Conservation (phyloP, 352 stramenopile species). For the Phytopythium mirpurense region DNA sequence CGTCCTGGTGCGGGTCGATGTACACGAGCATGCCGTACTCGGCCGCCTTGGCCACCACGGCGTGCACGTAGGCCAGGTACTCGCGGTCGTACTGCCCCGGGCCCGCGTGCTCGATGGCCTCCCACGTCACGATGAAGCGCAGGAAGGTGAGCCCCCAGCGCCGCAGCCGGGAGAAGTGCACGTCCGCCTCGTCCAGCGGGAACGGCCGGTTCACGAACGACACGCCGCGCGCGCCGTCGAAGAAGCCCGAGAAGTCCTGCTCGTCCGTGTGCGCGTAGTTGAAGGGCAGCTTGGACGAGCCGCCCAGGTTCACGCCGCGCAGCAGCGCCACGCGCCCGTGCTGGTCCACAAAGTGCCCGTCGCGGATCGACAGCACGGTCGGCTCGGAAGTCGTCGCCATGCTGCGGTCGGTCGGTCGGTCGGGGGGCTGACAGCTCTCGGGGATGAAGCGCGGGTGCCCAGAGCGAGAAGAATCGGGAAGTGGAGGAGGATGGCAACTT, state of each 20-base stretch:
- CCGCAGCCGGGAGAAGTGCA: conserved; percentile 56
- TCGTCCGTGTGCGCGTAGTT: conserved; percentile 49
- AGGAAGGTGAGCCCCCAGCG: conserved; percentile 71
- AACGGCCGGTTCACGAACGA: conserved; percentile 78
- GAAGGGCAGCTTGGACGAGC: conserved; percentile 81
- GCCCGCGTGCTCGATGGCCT: conserved; percentile 75
- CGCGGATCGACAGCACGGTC: conserved; percentile 33
- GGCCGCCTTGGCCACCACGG: conserved; percentile 41
- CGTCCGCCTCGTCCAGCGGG: conserved; percentile 55
- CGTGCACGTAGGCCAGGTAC: conserved; percentile 65
- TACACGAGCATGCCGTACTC: conserved; percentile 61
- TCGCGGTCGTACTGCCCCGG: conserved; percentile 68
- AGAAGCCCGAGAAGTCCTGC: conserved; percentile 30
- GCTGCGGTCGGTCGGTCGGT: too few species aligned
- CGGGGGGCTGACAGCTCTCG: too few species aligned
- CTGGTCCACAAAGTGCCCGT: conserved; percentile 81
- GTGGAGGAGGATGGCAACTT: too few species aligned
- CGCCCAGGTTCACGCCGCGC: conserved; percentile 86
- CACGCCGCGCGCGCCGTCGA: conserved; percentile 40
- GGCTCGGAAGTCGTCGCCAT: conserved; percentile 18
- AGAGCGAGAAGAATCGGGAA: background rate
- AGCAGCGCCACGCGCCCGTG: conserved; percentile 69
- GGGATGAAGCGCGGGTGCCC: too few species aligned
- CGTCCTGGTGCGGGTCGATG: conserved; percentile 85
- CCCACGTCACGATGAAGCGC: conserved; percentile 76